Percentiles rank a stretch among this genome's conserved stretches.
Evolutionary conservation across 805 yeast species (phyloP).

Genomic region (Suhomyces canberraensis): DNA sequence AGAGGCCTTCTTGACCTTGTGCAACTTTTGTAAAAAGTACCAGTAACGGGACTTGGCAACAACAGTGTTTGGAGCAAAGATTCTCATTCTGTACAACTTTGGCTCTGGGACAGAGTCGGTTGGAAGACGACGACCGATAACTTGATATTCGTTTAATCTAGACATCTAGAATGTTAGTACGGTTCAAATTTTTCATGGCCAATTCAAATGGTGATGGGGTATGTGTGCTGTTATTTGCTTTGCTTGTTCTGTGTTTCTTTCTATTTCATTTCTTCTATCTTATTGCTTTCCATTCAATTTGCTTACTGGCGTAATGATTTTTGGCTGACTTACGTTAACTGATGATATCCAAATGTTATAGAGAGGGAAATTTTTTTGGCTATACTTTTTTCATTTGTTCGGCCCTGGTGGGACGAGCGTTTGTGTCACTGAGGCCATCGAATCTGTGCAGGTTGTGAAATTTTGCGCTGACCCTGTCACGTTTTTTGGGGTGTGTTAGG

Average conservation of each 20-base stretch:
- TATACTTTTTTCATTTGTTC: slow-evolving; percentile 9
- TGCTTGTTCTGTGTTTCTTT: no score
- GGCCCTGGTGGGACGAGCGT: slow-evolving; percentile 1
- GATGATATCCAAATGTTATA: slow-evolving; percentile 9
- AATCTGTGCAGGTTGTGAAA: slow-evolving; percentile 5
- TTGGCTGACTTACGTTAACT: slow-evolving; percentile 10
- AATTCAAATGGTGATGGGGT: no score
- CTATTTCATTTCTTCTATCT: no score
- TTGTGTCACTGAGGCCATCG: slow-evolving; percentile 6
- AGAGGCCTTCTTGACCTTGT: slow-evolving; percentile 99
- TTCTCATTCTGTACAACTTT: slow-evolving; percentile 99
- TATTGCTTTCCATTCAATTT: no score
- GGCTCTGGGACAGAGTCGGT: slow-evolving; percentile 99
- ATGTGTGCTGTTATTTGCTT: no score
- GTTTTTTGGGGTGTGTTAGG: slow-evolving; percentile 1
- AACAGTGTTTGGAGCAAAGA: slow-evolving; percentile 97
- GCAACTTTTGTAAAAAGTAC: slow-evolving; percentile 99
- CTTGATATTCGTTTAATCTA: slow-evolving; percentile 98
- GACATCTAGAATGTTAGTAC: slow-evolving; percentile 51
- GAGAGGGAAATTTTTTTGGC: slow-evolving; percentile 4
- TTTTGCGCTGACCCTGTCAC: no score
- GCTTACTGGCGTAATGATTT: no score
- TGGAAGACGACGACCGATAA: slow-evolving; percentile 99
- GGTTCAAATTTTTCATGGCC: no score
- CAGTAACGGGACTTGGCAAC: slow-evolving; percentile 99